Base-by-base conservation (phyloP, 495 filamentous ascomycete genomes). In the Xylaria grammica region DNA sequence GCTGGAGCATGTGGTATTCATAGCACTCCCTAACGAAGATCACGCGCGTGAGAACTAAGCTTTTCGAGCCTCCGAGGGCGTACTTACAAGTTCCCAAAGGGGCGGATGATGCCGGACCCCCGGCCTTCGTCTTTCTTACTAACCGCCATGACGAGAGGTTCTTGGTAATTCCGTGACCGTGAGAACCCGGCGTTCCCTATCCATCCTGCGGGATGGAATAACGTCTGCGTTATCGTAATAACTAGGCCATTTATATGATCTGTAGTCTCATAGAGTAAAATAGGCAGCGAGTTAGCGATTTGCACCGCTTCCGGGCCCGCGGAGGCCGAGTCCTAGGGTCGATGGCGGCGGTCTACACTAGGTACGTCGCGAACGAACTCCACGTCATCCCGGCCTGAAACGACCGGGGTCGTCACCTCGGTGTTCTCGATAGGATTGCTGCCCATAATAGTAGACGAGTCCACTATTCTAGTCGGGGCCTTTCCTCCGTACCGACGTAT, bases 1-100 rank as follows among this genome's bases (percentile, higher is more conserved):
- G 42, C 3, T 66, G 65, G 27, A 71, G 68, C 60, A 76, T 64
- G 36, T 76, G 62, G 6, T 62, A 64, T 46, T 72, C 56, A 46
- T 66, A 68, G 24, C 65, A 66, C 38, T 72, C 70, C 4, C 70
- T 72, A 17, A 17, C 20, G 5, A 1, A 19, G 24, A 36, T 29
- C 6, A 27, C 7, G 15, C 24, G 29, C n/a, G n/a, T n/a, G n/a
- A n/a, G 9, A 24, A 3, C 9, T 57, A 71, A 60, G 72, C 74
- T 48, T 36, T 15, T 63, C 49, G 26, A 44, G 68, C 20, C 72
- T 66, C 71, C 69, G 54, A 58, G 10, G 9, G 3, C 17, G 29
- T 6, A 29, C 54, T 45, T 58, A 58, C 54, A 58, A 1, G 54
- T 58, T 44, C 27, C 54, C 54, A 0, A 58, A 45, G 0, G 54